Percentiles rank a stretch among this genome's conserved stretches.
Evolutionary conservation across 2,329 filamentous ascomycete genomes (phyloP).

Genomic region (Fusarium sp.): DNA sequence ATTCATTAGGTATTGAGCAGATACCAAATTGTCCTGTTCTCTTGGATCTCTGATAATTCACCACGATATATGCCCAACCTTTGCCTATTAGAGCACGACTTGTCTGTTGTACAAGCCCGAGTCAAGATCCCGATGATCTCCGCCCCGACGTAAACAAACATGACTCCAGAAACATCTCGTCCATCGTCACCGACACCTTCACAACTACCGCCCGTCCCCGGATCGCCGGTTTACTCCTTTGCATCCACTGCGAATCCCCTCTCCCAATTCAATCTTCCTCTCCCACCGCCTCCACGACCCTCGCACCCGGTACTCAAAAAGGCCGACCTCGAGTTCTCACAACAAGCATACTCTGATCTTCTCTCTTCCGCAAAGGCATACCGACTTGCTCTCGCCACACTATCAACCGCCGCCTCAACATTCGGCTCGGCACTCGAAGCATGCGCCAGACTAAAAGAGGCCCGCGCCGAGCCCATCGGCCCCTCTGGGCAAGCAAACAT

Average conservation of each 20-base stretch:
- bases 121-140: constrained; percentile 25
- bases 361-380: constrained; percentile 71
- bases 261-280: constrained; percentile 68
- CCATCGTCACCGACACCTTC: constrained; percentile 64
- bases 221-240: constrained; percentile 72
- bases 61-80: constrained; percentile 23
- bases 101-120: constrained; percentile 18
- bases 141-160: constrained; percentile 40
- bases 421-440: constrained; percentile 74
- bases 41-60: neutral
- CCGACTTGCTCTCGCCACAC: constrained; percentile 68
- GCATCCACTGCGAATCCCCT: constrained; percentile 71
- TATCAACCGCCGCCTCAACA: constrained; percentile 70
- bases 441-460: constrained; percentile 75
- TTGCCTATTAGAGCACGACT: neutral
- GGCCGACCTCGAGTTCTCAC: constrained; percentile 70
- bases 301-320: constrained; percentile 70
- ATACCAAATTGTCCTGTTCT: constrained; percentile 8
- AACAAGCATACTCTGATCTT: constrained; percentile 71
- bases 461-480: constrained; percentile 67
- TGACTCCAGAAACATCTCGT: constrained; percentile 51
- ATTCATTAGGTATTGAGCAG: constrained; percentile 8
- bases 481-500: constrained; percentile 53
- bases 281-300: constrained; percentile 69
- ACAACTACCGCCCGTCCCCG: constrained; percentile 69